Evolutionary conservation across 2,329 filamentous ascomycete species (phyloP).

Genomic region (Aspergillus ibericus): DNA sequence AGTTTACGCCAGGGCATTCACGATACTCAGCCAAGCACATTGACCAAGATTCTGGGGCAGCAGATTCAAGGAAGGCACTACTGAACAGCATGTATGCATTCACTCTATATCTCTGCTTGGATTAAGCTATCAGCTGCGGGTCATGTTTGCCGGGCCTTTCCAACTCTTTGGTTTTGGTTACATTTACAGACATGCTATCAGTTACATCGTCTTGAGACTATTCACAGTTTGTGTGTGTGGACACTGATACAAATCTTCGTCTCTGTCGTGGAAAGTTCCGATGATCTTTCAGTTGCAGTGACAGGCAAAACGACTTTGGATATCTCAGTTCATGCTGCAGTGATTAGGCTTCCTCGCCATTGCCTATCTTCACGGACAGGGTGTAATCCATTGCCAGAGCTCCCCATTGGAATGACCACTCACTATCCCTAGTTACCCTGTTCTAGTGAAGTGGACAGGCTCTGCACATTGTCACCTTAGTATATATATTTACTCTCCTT

Average conservation of each 20-base stretch:
- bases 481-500: not conserved
- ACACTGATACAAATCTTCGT: not conserved
- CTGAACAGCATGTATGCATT: slow-evolving; percentile 1
- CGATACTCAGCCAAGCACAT: not conserved
- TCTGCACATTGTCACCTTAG: not conserved
- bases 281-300: not conserved
- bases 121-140: slow-evolving; percentile 3
- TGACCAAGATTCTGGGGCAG: not conserved
- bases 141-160: slow-evolving; percentile 18
- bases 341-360: not conserved
- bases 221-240: slow-evolving; percentile 14
- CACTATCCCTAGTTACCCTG: not conserved
- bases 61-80: not conserved
- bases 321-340: not conserved
- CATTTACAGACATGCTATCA: slow-evolving; percentile 22
- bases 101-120: not conserved
- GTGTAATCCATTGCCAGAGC: not conserved
- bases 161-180: slow-evolving; percentile 12
- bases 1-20: no score
- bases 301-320: not conserved
- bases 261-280: no score
- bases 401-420: not conserved
- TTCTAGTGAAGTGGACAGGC: not conserved
- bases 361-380: not conserved
- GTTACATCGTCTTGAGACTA: slow-evolving; percentile 16